phyloP scores from a whole-genome alignment of 768 basidiomycete genomes.

The Fomitopsis serialis region DNA sequence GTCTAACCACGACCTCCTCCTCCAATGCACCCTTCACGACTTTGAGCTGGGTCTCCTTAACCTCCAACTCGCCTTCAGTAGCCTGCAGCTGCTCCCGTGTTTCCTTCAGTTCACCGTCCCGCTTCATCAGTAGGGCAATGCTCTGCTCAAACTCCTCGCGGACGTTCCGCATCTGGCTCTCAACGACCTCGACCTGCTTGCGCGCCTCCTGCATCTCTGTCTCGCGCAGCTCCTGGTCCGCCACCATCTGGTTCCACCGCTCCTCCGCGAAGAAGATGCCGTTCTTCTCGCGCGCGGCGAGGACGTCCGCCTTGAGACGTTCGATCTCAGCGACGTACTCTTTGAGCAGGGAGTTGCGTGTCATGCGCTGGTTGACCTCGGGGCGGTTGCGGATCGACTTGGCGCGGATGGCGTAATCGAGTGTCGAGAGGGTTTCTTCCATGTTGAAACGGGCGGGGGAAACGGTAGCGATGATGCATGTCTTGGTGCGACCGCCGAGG shows the following conservation, averaged over 20 bases:
- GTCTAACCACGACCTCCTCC: conserved; percentile 74
- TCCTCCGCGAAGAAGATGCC: conserved; percentile 93
- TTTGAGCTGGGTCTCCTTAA: conserved; percentile 53
- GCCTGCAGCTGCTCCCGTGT: conserved; percentile 51
- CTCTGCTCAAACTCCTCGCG: conserved; percentile 92
- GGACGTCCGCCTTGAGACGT: conserved; percentile 81
- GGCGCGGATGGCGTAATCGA: conserved; percentile 93
- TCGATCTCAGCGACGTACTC: conserved; percentile 95
- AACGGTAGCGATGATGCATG: conserved; percentile 94
- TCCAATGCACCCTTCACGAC: conserved; percentile 57
- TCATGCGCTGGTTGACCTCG: conserved; percentile 92
- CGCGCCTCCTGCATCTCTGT: conserved; percentile 80
- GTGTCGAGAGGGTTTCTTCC: conserved; percentile 95
- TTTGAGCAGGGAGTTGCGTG: conserved; percentile 84
- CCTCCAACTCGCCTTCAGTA: conserved; percentile 45
- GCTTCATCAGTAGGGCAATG: conserved; percentile 66
- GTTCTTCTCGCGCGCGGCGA: conserved; percentile 93
- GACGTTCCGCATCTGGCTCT: conserved; percentile 72
- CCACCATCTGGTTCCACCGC: conserved; percentile 77
- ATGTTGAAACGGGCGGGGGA: conserved; percentile 91
- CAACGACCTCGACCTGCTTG: conserved; percentile 78
- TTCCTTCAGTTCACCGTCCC: conserved; percentile 69
- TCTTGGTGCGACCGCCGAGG: conserved; percentile 95
- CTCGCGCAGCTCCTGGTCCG: conserved; percentile 70
- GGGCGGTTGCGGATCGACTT: conserved; percentile 95